Base-by-base conservation (phyloP, 1,284 basidiomycete species). In the Sporisorium iseilematis-ciliati region DNA sequence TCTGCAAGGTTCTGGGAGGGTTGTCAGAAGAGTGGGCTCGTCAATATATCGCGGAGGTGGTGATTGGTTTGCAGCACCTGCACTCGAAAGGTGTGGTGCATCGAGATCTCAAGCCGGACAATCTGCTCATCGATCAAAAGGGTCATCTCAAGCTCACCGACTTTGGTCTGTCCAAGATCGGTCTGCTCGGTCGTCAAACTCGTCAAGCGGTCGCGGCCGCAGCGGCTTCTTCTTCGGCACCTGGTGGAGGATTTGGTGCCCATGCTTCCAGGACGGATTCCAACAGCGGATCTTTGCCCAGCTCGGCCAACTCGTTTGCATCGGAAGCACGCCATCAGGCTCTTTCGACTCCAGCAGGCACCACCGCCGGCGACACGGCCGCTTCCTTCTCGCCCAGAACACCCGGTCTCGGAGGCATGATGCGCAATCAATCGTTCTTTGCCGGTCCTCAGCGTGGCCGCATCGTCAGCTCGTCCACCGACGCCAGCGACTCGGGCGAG, bases 41-140 rank as follows among this genome's bases (percentile, higher is more conserved):
- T 85, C 93, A 95, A 82, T 99, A 98, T 85, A 91, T 97, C 61
- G 97, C 96, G 0, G 97, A 99, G 83, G 94, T 99, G 18, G 91
- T 95, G 18, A 88, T 98, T 69, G 97, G 96, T 31, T 87, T 99
- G 73, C 95, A 99, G 79, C 96, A 97, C 84, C 89, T 99, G 20
- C 97, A 99, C 87, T 90, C 92, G 65, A 91, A 93, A 46, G 94
- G 95, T 26, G 91, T 99, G 66, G 94, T 99, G 64, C 97, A 99
- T 89, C 94, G 96, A 88, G 97, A 99, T 85, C 87, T 99, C 80
- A 99, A 99, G 85, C 96, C 96, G 12, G 96, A 99, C 87, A 99
- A 99, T 84, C 87, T 98, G 49, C 91, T 99, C 41, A 98, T 99
- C 80, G 95, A 99, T 86, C 90, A 93, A 54, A 92, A 94, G 77